These are phyloP conservation scores for Boletus sp. DNA, from an alignment of 768 basidiomycete species.

Conservation along the genomic window DNA sequence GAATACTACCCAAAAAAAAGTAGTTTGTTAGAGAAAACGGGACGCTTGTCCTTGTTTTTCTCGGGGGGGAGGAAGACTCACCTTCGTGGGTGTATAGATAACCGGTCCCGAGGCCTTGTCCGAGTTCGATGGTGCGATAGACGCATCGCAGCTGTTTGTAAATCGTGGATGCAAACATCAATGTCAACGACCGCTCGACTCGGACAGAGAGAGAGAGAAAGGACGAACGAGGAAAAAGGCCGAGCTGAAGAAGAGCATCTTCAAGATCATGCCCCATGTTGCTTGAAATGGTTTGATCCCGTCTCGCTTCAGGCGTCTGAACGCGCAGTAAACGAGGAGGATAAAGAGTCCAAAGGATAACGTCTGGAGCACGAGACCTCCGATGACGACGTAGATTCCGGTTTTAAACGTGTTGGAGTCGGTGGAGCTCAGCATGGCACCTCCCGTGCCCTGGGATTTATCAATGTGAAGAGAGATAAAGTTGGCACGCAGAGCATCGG, in stretches of 20 bases:
- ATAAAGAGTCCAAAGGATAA: constrained; percentile 25
- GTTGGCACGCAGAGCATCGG: background rate
- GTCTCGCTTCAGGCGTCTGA: constrained; percentile 12
- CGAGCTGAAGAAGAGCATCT: constrained; percentile 24
- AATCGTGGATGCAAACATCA: background rate
- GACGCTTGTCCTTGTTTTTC: too few species aligned
- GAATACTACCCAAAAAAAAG: background rate
- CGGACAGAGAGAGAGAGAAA: background rate
- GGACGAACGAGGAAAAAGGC: constrained; percentile 24
- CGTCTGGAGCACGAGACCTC: constrained; percentile 24
- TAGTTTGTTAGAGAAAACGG: too few species aligned
- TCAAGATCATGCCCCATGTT: constrained; percentile 20
- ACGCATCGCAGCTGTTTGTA: constrained; percentile 21
- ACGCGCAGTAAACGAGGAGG: constrained; percentile 10
- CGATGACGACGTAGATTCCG: constrained; percentile 22
- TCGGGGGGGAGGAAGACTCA: background rate
- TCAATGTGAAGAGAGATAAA: background rate
- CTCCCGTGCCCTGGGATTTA: constrained; percentile 20
- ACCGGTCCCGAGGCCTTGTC: constrained; percentile 13
- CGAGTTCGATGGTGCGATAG: constrained; percentile 28
- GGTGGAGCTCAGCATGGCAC: constrained; percentile 13
- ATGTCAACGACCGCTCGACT: background rate
- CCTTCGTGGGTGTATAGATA: constrained; percentile 26
- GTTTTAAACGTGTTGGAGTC: background rate
- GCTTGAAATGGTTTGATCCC: constrained; percentile 3